Evolutionary conservation across 208 protist species (phyloP).

Genomic region (Leishmania braziliensis): DNA sequence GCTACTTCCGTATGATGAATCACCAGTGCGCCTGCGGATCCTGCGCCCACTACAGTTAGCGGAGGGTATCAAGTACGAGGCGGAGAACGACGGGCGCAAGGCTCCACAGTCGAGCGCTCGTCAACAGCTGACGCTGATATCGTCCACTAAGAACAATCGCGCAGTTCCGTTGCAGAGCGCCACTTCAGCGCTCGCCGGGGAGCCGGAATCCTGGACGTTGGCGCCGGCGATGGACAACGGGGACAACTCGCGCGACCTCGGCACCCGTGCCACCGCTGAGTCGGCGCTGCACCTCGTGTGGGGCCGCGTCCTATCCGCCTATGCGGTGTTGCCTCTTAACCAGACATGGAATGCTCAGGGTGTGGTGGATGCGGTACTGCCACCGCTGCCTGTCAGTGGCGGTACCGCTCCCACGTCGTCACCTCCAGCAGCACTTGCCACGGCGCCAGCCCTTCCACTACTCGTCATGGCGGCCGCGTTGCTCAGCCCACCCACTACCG

Average conservation of each 20-base stretch:
- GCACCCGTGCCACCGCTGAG: background rate
- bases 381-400: slow-evolving; percentile 2
- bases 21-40: slow-evolving; percentile 8
- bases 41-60: slow-evolving; percentile 3
- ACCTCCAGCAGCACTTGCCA: background rate
- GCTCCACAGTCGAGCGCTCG: background rate
- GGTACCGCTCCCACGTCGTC: background rate
- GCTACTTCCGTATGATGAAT: slow-evolving; percentile 7
- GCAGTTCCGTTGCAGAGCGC: background rate
- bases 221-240: slow-evolving; percentile 6
- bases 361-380: slow-evolving; percentile 63
- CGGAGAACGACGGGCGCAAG: background rate
- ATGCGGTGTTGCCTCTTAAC: slow-evolving; percentile 67
- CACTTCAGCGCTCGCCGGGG: background rate
- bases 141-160: background rate
- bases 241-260: background rate
- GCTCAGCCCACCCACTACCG: slow-evolving; percentile 42
- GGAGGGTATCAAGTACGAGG: no score
- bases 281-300: slow-evolving; percentile 41
- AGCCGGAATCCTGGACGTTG: slow-evolving; percentile 2
- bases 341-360: slow-evolving; percentile 66
- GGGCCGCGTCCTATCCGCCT: slow-evolving; percentile 54
- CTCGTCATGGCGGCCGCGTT: slow-evolving; percentile 55
- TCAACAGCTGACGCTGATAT: background rate
- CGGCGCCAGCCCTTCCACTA: slow-evolving; percentile 29